Evolutionary conservation across 192 early-diverging fungal genomes (phyloP).

Genomic region (Phlyctochytrium bullatum): DNA sequence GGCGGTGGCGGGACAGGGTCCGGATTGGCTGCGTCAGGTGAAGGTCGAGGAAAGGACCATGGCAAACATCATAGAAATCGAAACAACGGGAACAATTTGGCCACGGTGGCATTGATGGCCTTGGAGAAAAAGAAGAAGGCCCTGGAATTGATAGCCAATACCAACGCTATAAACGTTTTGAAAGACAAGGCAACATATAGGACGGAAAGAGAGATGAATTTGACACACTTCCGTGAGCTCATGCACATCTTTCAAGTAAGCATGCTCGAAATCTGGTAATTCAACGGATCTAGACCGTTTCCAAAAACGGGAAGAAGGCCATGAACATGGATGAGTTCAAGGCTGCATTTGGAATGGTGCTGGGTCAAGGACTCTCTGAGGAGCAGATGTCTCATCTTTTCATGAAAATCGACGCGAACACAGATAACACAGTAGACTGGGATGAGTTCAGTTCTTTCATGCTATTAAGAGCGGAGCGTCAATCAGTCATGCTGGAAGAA

Average conservation of each 20-base stretch:
- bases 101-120: constrained; percentile 16
- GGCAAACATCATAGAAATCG: neutral
- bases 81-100: constrained; percentile 6
- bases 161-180: constrained; percentile 33
- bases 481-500: constrained; percentile 47
- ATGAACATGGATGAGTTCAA: constrained; percentile 47
- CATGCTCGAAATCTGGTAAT: neutral
- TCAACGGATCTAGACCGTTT: neutral
- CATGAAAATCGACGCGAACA: constrained; percentile 61
- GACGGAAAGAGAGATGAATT: constrained; percentile 49
- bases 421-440: constrained; percentile 55
- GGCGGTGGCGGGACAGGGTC: no score
- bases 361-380: constrained; percentile 44
- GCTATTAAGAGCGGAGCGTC: constrained; percentile 48
- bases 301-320: constrained; percentile 15
- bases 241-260: constrained; percentile 49
- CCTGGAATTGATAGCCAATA: constrained; percentile 26
- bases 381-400: constrained; percentile 56
- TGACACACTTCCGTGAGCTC: constrained; percentile 49
- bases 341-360: constrained; percentile 41
- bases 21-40: no score
- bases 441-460: constrained; percentile 61
- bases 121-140: constrained; percentile 24
- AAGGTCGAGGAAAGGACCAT: no score
- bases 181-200: constrained; percentile 49